Evolutionary conservation across 2,329 filamentous ascomycete species (phyloP), one percentile per base, ranked within the genome.

Genomic region (Chalara sp.): DNA sequence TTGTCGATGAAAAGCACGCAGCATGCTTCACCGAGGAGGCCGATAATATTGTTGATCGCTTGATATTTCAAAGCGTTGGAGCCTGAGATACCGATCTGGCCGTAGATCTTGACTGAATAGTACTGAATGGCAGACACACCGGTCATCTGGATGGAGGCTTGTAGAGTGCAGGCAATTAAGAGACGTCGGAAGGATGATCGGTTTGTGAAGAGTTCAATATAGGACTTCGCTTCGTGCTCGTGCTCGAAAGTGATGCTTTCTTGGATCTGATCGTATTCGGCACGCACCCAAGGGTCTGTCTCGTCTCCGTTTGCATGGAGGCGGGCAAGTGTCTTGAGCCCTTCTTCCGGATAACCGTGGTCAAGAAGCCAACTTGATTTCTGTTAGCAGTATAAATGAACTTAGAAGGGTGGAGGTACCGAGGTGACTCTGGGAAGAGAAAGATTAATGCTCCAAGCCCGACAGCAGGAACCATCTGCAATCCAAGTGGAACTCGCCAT

Each of bases 91-190:
- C 81, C 81, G 55, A 83, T 83, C 56, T 80, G 71, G 1, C 67
- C 67, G 63, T 80, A 84, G 51, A 83, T 83, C 7, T 62, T 67
- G 12, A 77, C 72, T 1, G 75, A 77, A 61, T 81, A 85, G 63
- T 84, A 85, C 51, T 84, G 81, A 52, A 85, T 85, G 0, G 78
- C 78, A 2, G 73, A 77, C 6, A 81, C 78, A 60, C 82, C 82
- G 0, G 82, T 86, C 81, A 86, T 84, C 58, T 85, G 82, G 7
- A 82, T 71, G 0, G 76, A 80, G 4, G 80, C 81, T 61, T 85
- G 81, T 1, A 86, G 66, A 2, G 81, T 72, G 56, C 74, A 76
- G 48, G 78, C 79, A 10, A 86, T 70, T 57, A 85, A 78, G 4
- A 85, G 68, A 41, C 82, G 74, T 30, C 81, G 78, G 71, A 85